These are phyloP conservation scores for Penicillium sp. DNA, from an alignment of 2,329 filamentous ascomycete species.

Conservation along the genomic window DNA sequence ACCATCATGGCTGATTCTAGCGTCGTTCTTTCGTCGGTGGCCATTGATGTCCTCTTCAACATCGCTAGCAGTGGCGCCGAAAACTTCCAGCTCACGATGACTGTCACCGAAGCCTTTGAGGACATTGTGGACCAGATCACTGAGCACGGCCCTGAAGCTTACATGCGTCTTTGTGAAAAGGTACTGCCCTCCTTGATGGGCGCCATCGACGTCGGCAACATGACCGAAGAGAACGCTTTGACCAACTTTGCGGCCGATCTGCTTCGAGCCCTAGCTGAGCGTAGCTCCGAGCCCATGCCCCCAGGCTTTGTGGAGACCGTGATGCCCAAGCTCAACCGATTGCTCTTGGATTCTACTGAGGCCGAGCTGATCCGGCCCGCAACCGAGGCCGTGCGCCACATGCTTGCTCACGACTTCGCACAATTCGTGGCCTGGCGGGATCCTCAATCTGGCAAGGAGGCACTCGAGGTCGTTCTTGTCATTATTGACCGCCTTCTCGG, in stretches of 20 bases:
- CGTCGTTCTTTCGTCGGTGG: slow-evolving; percentile 68
- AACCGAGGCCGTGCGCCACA: slow-evolving; percentile 81
- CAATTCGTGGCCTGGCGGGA: slow-evolving; percentile 89
- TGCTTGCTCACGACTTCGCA: slow-evolving; percentile 83
- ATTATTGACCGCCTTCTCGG: slow-evolving; percentile 90
- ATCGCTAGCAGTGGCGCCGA: slow-evolving; percentile 83
- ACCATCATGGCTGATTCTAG: slow-evolving; percentile 76
- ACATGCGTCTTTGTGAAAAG: slow-evolving; percentile 75
- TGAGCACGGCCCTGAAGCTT: slow-evolving; percentile 64
- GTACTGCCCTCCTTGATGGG: slow-evolving; percentile 83
- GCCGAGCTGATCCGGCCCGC: slow-evolving; percentile 84
- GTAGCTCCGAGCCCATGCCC: slow-evolving; percentile 81
- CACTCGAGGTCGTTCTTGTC: slow-evolving; percentile 81
- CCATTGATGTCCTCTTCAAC: slow-evolving; percentile 78
- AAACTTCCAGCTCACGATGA: slow-evolving; percentile 86
- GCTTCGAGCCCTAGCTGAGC: slow-evolving; percentile 74
- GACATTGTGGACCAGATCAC: slow-evolving; percentile 72
- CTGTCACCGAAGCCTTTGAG: slow-evolving; percentile 89
- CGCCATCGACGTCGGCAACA: slow-evolving; percentile 81
- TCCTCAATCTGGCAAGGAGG: slow-evolving; percentile 69
- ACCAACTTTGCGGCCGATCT: slow-evolving; percentile 85
- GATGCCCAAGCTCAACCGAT: slow-evolving; percentile 79
- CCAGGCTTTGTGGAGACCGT: slow-evolving; percentile 79
- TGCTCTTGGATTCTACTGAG: slow-evolving; percentile 80
- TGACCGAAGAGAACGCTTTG: slow-evolving; percentile 76